Conservation (phyloP, 1,139 yeast genomes). For the Hansenula anomala region DNA sequence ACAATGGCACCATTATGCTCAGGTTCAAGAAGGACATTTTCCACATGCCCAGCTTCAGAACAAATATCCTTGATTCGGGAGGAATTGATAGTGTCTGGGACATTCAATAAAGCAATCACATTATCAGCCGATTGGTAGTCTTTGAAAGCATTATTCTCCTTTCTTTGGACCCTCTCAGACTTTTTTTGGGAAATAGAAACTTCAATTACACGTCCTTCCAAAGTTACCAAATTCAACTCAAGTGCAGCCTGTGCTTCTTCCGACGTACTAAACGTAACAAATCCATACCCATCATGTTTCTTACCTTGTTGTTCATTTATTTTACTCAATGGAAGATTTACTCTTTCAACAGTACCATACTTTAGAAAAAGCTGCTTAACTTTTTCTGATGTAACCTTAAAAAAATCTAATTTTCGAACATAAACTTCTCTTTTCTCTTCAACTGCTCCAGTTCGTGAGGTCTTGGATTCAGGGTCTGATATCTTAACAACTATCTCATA, state of each 20-base stretch:
- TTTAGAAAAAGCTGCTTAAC: conserved; percentile 32
- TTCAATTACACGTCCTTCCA: conserved; percentile 40
- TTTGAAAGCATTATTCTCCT: conserved; percentile 24
- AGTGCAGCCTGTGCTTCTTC: conserved; percentile 40
- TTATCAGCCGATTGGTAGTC: conserved; percentile 22
- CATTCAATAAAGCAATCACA: conserved; percentile 38
- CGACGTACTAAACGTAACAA: conserved; percentile 38
- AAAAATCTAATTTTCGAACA: conserved; percentile 47
- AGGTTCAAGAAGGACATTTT: conserved; percentile 42
- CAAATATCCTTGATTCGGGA: conserved; percentile 36
- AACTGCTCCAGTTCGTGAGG: conserved; percentile 36
- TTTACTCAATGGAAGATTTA: conserved; percentile 43
- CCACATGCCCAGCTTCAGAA: conserved; percentile 33
- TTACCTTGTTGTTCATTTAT: conserved; percentile 27
- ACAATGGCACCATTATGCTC: conserved; percentile 48
- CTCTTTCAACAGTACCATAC: conserved; percentile 44
- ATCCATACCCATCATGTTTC: conserved; percentile 52
- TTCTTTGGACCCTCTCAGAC: conserved; percentile 26
- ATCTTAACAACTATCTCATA: conserved; percentile 47
- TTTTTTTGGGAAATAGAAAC: conserved; percentile 38
- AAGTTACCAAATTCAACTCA: conserved; percentile 28
- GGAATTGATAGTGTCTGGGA: conserved; percentile 42
- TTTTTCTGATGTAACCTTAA: conserved; percentile 25
- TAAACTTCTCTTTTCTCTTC: conserved; percentile 52
- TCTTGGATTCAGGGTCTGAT: conserved; percentile 46